A percentile compares a stretch with the other conserved stretches of the same genome.
Evolutionary conservation across 768 basidiomycete species (phyloP).

Genomic region (Leccinum broughii): DNA sequence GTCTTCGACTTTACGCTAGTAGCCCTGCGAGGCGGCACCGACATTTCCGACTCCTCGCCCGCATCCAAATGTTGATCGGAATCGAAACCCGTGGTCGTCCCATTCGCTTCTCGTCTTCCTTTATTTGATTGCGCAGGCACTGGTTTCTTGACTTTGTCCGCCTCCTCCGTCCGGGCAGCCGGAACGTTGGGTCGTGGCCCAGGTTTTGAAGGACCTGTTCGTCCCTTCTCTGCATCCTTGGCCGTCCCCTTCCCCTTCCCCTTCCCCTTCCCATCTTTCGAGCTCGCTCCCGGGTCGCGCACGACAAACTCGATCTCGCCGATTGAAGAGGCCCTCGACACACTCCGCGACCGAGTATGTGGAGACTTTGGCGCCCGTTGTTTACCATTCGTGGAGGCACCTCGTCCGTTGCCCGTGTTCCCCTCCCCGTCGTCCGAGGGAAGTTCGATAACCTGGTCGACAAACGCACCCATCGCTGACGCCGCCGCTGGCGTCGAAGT

Average conservation of each 20-base stretch:
- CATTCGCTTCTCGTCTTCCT: neutral
- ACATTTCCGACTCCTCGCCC: conserved; percentile 1
- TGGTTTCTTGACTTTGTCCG: neutral
- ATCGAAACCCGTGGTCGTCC: conserved; percentile 1
- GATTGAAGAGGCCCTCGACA: conserved; percentile 3
- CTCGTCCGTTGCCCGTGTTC: neutral
- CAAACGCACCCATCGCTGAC: conserved; percentile 13
- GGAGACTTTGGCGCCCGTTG: neutral
- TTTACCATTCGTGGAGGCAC: neutral
- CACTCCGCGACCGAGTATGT: neutral
- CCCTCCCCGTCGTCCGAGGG: conserved; percentile 19
- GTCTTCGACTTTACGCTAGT: conserved; percentile 9
- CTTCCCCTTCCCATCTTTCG: neutral
- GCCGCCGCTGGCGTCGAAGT: neutral
- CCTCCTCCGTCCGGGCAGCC: neutral
- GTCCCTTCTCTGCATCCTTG: neutral
- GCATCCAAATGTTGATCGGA: neutral
- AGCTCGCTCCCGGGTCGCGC: neutral
- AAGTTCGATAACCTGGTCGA: conserved; percentile 27
- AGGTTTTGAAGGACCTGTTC: neutral
- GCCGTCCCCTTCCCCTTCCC: neutral
- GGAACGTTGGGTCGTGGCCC: conserved; percentile 1
- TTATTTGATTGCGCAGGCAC: neutral
- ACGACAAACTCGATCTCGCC: neutral
- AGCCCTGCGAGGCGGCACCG: conserved; percentile 15